phyloP scores from a whole-genome alignment of 2,329 filamentous ascomycete species.

The Escovopsis sp. region DNA sequence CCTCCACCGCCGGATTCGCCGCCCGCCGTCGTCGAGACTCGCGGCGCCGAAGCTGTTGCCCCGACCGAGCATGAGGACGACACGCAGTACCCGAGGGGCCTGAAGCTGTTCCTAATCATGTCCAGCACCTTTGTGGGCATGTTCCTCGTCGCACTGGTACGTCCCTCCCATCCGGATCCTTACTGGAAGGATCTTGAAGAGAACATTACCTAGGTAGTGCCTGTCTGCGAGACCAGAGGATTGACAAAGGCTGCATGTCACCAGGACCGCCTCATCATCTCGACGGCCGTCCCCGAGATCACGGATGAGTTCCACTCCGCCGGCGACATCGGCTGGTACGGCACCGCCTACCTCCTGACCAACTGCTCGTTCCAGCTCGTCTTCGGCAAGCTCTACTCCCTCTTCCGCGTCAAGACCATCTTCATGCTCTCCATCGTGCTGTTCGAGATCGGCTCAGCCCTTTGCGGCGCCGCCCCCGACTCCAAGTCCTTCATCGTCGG shows the following conservation, averaged over 20 bases:
- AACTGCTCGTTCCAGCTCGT: slow-evolving; percentile 12
- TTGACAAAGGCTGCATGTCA: not conserved
- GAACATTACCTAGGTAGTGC: not conserved
- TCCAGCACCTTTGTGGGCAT: slow-evolving; percentile 1
- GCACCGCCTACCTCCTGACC: slow-evolving; percentile 14
- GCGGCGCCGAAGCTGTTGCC: too few relatives aligned
- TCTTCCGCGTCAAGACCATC: slow-evolving; percentile 14
- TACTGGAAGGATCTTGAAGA: not conserved
- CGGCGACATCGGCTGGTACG: slow-evolving; percentile 26
- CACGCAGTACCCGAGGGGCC: not conserved
- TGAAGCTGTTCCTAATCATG: slow-evolving; percentile 1
- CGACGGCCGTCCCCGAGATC: slow-evolving; percentile 22
- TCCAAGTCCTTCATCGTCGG: slow-evolving; percentile 22
- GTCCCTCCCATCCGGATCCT: not conserved
- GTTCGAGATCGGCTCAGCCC: slow-evolving; percentile 12
- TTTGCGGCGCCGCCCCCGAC: slow-evolving; percentile 14
- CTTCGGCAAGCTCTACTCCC: slow-evolving; percentile 15
- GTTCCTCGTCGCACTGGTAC: slow-evolving; percentile 7
- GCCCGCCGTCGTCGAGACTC: too few relatives aligned
- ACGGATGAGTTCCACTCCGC: slow-evolving; percentile 22
- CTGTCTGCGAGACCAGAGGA: not conserved
- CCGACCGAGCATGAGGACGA: not conserved
- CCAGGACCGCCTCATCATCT: slow-evolving; percentile 20
- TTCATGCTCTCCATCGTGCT: slow-evolving; percentile 12
- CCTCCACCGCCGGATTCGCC: too few relatives aligned